These are phyloP conservation scores for Colletotrichum gloeosporioides DNA, from an alignment of 2,329 filamentous ascomycete species.

Conservation along the genomic window DNA sequence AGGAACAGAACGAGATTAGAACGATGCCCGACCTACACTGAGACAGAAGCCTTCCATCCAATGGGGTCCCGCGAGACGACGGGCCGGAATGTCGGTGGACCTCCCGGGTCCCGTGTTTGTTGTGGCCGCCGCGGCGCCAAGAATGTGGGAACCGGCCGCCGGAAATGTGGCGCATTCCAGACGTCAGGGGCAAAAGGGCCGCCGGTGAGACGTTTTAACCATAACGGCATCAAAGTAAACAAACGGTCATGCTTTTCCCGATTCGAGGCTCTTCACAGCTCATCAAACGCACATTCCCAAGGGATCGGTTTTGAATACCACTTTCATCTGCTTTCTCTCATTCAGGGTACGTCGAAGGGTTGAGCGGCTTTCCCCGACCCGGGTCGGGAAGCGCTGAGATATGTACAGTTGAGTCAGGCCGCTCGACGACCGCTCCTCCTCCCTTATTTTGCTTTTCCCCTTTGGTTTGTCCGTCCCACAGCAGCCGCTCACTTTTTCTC, in stretches of 20 bases:
- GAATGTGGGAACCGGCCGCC: constrained; percentile 2
- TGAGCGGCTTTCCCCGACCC: neutral
- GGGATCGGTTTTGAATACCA: neutral
- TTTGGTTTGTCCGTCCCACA: neutral
- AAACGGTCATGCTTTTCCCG: neutral
- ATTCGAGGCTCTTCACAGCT: neutral
- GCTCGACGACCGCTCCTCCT: constrained; percentile 1
- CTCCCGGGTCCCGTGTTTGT: constrained; percentile 4
- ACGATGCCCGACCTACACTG: neutral
- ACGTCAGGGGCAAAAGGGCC: neutral
- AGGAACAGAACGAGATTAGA: neutral
- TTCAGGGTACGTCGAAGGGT: constrained; percentile 12
- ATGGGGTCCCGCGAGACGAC: neutral
- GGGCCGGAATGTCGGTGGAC: neutral
- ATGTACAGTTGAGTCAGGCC: constrained; percentile 16
- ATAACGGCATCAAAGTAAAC: neutral
- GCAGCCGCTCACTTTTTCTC: neutral
- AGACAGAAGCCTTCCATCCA: neutral
- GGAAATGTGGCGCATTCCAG: constrained; percentile 13
- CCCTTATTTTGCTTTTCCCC: neutral
- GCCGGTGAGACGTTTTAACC: neutral
- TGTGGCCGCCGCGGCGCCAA: neutral
- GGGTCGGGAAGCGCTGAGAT: constrained; percentile 7
- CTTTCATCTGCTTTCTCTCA: constrained; percentile 14
- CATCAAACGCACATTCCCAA: constrained; percentile 6